Conservation (phyloP, 805 yeast genomes). For the Candida germanica region DNA sequence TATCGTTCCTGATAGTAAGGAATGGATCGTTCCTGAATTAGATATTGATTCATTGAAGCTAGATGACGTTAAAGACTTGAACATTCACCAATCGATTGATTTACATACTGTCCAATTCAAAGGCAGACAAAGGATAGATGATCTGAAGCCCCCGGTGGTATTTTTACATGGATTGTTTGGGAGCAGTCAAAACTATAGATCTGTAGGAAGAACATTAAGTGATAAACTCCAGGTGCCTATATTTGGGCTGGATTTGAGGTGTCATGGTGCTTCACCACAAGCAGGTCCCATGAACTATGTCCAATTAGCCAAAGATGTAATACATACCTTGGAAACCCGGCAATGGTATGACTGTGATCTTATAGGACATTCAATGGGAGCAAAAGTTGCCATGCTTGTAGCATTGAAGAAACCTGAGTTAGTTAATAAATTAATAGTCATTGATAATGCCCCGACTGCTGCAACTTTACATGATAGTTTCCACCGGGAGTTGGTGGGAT, state of each 20-base stretch:
- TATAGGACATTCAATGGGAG: slow-evolving; percentile 63
- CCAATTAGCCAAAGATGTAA: slow-evolving; percentile 43
- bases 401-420: slow-evolving; percentile 39
- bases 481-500: slow-evolving; percentile 34
- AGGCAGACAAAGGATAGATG: slow-evolving; percentile 4
- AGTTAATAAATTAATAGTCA: slow-evolving; percentile 41
- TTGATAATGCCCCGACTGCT: slow-evolving; percentile 46
- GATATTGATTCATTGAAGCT: background rate
- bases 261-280: slow-evolving; percentile 52
- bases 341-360: slow-evolving; percentile 19
- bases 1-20: background rate
- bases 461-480: slow-evolving; percentile 31
- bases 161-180: slow-evolving; percentile 59
- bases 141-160: slow-evolving; percentile 28
- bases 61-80: slow-evolving; percentile 5
- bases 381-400: slow-evolving; percentile 50
- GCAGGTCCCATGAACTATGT: slow-evolving; percentile 44
- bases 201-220: slow-evolving; percentile 35
- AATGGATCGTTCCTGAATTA: background rate
- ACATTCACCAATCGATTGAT: slow-evolving; percentile 4
- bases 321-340: slow-evolving; percentile 26
- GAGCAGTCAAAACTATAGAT: slow-evolving; percentile 40
- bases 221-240: slow-evolving; percentile 29
- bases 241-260: slow-evolving; percentile 49
- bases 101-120: slow-evolving; percentile 13